Percentiles rank a stretch among this genome's conserved stretches.
phyloP scores from a whole-genome alignment of 805 yeast species.

The Tetrapisispora nanseiensis region DNA sequence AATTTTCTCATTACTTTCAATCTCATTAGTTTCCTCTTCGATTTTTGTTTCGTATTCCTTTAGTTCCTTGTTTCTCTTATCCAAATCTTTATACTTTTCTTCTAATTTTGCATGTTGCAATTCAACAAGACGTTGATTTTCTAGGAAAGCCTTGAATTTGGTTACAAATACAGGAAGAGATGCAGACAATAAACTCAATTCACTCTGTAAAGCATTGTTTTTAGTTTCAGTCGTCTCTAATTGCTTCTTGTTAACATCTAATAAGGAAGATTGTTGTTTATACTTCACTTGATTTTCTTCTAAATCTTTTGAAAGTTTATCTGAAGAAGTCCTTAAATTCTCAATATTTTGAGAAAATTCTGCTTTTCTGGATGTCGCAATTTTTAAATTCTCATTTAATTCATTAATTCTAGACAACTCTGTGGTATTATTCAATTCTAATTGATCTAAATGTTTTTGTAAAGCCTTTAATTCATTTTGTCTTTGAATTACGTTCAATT shows the following conservation, averaged over 20 bases:
- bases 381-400: constrained; percentile 50
- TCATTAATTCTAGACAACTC: constrained; percentile 55
- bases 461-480: constrained; percentile 59
- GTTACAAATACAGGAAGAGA: constrained; percentile 17
- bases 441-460: constrained; percentile 60
- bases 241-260: constrained; percentile 58
- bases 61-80: constrained; percentile 30
- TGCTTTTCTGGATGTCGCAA: constrained; percentile 56
- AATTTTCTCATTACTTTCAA: constrained; percentile 28
- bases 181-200: constrained; percentile 30
- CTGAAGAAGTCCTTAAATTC: constrained; percentile 56
- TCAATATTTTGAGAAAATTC: constrained; percentile 59
- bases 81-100: constrained; percentile 20
- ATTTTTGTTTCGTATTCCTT: constrained; percentile 26
- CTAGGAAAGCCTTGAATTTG: constrained; percentile 26
- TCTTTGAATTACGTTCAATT: constrained; percentile 45
- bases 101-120: constrained; percentile 27
- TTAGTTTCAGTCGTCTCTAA: constrained; percentile 48
- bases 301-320: constrained; percentile 46
- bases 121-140: constrained; percentile 30
- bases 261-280: constrained; percentile 49
- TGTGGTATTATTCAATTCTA: constrained; percentile 71
- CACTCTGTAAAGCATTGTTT: constrained; percentile 33
- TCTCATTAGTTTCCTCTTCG: constrained; percentile 25
- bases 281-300: constrained; percentile 43